A percentile compares a stretch with the other conserved stretches of the same genome.
These are phyloP conservation scores for Penicillium sp. DNA, from an alignment of 2,329 filamentous ascomycete species.

Conservation along the genomic window DNA sequence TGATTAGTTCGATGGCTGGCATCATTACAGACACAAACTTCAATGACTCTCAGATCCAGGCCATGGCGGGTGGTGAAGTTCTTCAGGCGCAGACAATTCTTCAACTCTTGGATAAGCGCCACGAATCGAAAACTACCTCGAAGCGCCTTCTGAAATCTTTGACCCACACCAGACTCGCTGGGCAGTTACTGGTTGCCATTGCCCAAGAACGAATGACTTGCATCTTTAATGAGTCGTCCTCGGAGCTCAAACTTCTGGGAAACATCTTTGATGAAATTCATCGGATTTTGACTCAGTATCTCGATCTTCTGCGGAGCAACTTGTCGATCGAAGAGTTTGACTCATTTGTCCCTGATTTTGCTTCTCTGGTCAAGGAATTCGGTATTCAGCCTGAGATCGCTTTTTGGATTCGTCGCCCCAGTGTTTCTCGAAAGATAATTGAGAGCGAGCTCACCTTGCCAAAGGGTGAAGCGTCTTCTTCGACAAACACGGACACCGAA, in stretches of 20 bases:
- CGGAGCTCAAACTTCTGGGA: conserved; percentile 82
- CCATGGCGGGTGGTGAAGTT: conserved; percentile 78
- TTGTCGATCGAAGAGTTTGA: conserved; percentile 72
- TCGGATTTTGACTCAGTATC: conserved; percentile 75
- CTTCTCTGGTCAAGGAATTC: conserved; percentile 68
- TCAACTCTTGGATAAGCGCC: conserved; percentile 73
- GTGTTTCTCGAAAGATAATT: conserved; percentile 61
- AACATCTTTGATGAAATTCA: conserved; percentile 88
- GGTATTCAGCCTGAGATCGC: conserved; percentile 74
- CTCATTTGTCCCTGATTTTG: conserved; percentile 66
- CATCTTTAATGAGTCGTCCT: conserved; percentile 68
- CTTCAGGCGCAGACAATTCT: conserved; percentile 75
- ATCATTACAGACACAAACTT: conserved; percentile 82
- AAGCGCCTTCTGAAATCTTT: conserved; percentile 74
- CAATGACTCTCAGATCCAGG: conserved; percentile 78
- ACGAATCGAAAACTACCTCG: conserved; percentile 67
- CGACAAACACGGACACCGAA: conserved; percentile 19
- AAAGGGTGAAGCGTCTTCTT: conserved; percentile 21
- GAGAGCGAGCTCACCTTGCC: conserved; percentile 34
- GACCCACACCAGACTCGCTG: conserved; percentile 69
- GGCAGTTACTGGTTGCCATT: conserved; percentile 79
- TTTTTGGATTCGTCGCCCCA: conserved; percentile 74
- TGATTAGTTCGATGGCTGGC: conserved; percentile 88
- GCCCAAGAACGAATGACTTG: conserved; percentile 87
- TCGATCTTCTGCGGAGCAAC: conserved; percentile 81